Evolutionary conservation across 2,329 filamentous ascomycete genomes (phyloP).

Genomic region (Penicillium corylophilum): DNA sequence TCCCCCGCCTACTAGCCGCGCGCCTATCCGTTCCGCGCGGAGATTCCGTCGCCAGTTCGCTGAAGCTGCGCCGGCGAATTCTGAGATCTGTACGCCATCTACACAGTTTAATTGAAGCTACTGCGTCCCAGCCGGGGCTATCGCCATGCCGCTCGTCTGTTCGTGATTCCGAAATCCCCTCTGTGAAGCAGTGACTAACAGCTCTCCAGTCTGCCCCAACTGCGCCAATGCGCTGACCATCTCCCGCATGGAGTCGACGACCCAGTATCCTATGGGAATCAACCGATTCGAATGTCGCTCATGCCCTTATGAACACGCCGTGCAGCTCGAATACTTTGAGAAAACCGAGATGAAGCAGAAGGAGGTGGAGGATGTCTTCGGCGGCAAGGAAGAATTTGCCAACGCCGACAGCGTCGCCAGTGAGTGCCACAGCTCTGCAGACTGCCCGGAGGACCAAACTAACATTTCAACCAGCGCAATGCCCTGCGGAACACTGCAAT

Average conservation of each 20-base stretch:
- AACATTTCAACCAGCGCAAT: conserved; percentile 61
- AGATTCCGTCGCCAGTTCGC: not conserved
- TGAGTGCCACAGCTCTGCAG: conserved; percentile 34
- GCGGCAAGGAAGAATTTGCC: conserved; percentile 83
- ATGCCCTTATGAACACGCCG: conserved; percentile 86
- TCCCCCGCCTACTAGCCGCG: conserved; percentile 21
- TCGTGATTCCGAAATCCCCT: not conserved
- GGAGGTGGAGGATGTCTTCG: conserved; percentile 86
- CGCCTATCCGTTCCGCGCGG: conserved; percentile 16
- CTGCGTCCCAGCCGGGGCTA: not conserved
- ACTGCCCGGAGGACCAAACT: not conserved
- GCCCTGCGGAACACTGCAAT: conserved; percentile 75
- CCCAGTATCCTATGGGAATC: conserved; percentile 42
- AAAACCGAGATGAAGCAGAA: conserved; percentile 77
- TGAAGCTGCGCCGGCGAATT: not conserved
- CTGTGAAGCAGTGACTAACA: conserved; percentile 18
- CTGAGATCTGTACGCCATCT: not conserved
- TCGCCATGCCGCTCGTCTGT: conserved; percentile 24
- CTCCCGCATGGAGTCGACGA: conserved; percentile 40
- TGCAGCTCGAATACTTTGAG: conserved; percentile 74
- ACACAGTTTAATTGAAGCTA: not conserved
- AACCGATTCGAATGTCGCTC: conserved; percentile 95
- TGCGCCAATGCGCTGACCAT: conserved; percentile 52
- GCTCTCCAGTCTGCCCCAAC: conserved; percentile 46
- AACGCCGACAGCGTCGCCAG: conserved; percentile 79